phyloP scores from a whole-genome alignment of 2,329 filamentous ascomycete species.

The Colletotrichum tropicicola region DNA sequence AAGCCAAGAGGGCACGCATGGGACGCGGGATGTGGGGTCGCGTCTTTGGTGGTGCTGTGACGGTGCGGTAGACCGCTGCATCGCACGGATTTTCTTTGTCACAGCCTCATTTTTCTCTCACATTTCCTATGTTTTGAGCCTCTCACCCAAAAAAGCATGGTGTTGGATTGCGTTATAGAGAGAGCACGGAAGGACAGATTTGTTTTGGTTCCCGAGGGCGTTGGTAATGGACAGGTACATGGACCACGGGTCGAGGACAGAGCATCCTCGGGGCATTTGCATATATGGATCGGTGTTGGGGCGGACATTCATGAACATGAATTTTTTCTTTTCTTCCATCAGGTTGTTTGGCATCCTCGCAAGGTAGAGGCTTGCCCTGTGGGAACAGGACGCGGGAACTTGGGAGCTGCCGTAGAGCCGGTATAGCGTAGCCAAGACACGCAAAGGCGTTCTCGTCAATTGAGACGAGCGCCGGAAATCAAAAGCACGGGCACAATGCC shows the following conservation, averaged over 20 bases:
- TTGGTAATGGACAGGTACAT: constrained; percentile 29
- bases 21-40: constrained; percentile 62
- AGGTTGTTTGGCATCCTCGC: constrained; percentile 1
- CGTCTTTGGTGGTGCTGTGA: constrained; percentile 57
- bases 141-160: constrained; percentile 28
- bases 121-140: constrained; percentile 27
- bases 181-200: constrained; percentile 16
- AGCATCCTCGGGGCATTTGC: constrained; percentile 29
- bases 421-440: constrained; percentile 15
- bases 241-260: constrained; percentile 26
- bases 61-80: constrained; percentile 43
- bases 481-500: constrained; percentile 3
- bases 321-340: background rate
- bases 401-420: background rate
- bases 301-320: constrained; percentile 23
- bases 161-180: constrained; percentile 29
- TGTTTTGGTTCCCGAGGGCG: constrained; percentile 20
- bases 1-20: constrained; percentile 58
- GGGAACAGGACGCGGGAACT: constrained; percentile 5
- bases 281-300: constrained; percentile 27
- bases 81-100: constrained; percentile 1
- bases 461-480: background rate
- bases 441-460: background rate
- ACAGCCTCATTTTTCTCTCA: constrained; percentile 19
- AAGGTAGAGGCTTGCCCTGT: constrained; percentile 1